phyloP scores from a whole-genome alignment of 116 monocot genomes.

The Papilionanthe hybrid region DNA sequence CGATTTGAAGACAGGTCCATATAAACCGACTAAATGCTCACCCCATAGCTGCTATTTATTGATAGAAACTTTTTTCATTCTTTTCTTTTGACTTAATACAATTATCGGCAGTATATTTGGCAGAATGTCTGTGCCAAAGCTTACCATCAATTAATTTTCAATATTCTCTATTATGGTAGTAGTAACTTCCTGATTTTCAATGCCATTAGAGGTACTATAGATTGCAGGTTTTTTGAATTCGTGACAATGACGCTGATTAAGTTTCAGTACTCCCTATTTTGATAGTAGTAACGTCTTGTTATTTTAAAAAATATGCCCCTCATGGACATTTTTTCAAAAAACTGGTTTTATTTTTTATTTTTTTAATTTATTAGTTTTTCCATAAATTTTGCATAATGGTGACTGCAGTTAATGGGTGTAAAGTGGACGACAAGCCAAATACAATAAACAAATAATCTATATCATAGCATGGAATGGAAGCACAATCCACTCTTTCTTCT shows the following conservation, averaged over 20 bases:
- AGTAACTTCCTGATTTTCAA: not conserved
- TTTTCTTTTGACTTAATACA: not conserved
- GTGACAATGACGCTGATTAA: not conserved
- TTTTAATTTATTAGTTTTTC: too few species aligned
- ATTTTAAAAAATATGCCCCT: not conserved
- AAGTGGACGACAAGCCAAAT: not conserved
- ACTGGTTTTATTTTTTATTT: not conserved
- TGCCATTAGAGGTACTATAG: not conserved
- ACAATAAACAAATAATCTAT: not conserved
- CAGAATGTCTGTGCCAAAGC: not conserved
- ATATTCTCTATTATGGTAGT: not conserved
- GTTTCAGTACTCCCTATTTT: not conserved
- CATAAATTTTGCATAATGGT: not conserved
- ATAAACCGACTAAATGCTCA: too few species aligned
- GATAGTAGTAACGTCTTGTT: not conserved
- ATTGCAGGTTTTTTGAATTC: not conserved
- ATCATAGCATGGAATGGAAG: constrained; percentile 11
- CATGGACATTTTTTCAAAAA: not conserved
- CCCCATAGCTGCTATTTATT: too few species aligned
- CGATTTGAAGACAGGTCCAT: too few species aligned
- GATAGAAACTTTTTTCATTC: not conserved
- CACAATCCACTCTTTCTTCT: constrained; percentile 9
- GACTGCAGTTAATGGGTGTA: not conserved
- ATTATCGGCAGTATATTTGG: not conserved
- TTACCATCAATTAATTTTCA: not conserved